Percentiles rank a stretch among this genome's conserved stretches.
Conservation (phyloP, 768 basidiomycete genomes). For the Mycena polygramma region DNA sequence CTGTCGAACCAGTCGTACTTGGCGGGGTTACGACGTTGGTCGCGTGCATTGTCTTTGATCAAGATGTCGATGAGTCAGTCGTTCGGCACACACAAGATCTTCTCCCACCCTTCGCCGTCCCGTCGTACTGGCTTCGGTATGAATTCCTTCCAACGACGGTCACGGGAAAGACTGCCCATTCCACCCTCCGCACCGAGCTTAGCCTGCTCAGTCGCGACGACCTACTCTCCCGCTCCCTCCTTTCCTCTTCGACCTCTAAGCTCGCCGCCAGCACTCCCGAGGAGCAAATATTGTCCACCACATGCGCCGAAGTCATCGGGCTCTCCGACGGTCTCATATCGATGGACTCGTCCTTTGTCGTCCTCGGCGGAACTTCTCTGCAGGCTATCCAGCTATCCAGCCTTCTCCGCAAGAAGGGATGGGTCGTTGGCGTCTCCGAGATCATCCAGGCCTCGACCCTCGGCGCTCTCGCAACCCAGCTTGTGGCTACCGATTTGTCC, state of each 20-base stretch:
- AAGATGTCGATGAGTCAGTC: neutral
- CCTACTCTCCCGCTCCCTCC: neutral
- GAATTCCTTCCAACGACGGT: neutral
- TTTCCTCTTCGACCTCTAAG: neutral
- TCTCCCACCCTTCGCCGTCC: constrained; percentile 3
- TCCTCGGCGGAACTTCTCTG: neutral
- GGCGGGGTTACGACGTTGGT: neutral
- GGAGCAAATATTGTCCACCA: neutral
- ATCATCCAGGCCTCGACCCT: neutral
- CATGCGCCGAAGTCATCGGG: neutral
- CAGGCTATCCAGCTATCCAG: constrained; percentile 5
- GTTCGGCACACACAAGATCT: neutral
- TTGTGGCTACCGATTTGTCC: neutral
- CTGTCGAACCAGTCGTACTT: neutral
- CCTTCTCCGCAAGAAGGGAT: constrained; percentile 1
- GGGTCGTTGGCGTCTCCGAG: constrained; percentile 1
- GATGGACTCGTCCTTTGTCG: constrained; percentile 2
- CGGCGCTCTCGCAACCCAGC: neutral
- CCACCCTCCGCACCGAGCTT: neutral
- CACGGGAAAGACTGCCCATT: neutral
- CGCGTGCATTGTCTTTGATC: neutral
- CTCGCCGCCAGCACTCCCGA: neutral
- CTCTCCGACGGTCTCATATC: neutral
- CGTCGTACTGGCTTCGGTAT: neutral
- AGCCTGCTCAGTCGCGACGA: constrained; percentile 1